Evolutionary conservation across 1,284 basidiomycete genomes (phyloP), one percentile per base, ranked within the genome.

Genomic region (Boletus nobilissimus): DNA sequence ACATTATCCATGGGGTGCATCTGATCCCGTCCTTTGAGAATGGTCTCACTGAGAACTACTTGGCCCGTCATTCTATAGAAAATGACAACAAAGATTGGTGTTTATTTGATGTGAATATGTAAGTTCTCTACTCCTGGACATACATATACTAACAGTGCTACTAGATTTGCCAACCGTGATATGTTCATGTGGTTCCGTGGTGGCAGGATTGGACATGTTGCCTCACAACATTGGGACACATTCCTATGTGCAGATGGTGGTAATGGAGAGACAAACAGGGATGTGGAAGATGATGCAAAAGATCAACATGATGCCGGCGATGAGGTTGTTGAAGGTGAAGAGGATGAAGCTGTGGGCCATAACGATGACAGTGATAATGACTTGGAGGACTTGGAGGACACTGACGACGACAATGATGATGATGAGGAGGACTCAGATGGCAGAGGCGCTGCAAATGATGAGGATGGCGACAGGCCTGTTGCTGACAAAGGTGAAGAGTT

Each of bases 401-500:
- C 22, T 71, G 57, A 63, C 9, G 40, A 70, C 43, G 26, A 19
- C 32, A 18, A 60, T 10, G 57, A 36, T 10, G n/a, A 24, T 16
- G 48, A 43, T 38, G n/a, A 70, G n/a, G 39, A 66, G 2, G 51
- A 73, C 24, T 38, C 1, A 24, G 43, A 46, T 46, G 43, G 43
- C 18, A 19, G 43, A 6, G 14, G 43, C 18, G 14, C 43, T 19
- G 43, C 4, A 19, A 19, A 46, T 19, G n/a, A n/a, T n/a, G n/a
- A n/a, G n/a, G n/a, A n/a, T n/a, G n/a, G n/a, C n/a, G 67, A 68
- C 24, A 1, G 34, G 46, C 18, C 70, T 11, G 24, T 69, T 40
- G 38, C 71, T 19, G 62, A 76, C 22, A 67, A 69, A 1, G 46
- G 60, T 1, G 67, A 76, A 46, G 67, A 70, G 24, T 36, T 76